phyloP scores from a whole-genome alignment of 768 basidiomycete species.

The Chalciporus sphaerocephalus region DNA sequence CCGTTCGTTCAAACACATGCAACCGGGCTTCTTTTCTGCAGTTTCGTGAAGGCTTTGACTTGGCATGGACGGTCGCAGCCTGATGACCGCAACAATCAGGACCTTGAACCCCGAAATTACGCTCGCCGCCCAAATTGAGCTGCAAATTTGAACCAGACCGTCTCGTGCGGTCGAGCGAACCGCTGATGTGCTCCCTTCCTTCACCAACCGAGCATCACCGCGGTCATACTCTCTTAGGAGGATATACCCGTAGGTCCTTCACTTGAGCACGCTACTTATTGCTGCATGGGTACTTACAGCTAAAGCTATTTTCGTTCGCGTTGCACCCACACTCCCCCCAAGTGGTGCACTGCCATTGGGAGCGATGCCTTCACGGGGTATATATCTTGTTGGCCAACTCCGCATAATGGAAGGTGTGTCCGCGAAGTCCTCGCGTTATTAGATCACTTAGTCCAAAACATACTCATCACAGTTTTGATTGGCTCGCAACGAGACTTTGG shows the following conservation, averaged over 20 bases:
- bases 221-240: constrained; percentile 16
- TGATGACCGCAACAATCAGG: constrained; percentile 27
- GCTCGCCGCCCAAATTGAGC: constrained; percentile 5
- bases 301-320: constrained; percentile 36
- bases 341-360: constrained; percentile 42
- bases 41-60: constrained; percentile 37
- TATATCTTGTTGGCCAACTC: constrained; percentile 30
- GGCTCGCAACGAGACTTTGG: constrained; percentile 46
- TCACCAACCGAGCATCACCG: constrained; percentile 6
- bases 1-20: constrained; percentile 37
- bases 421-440: constrained; percentile 39
- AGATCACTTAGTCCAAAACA: constrained; percentile 44
- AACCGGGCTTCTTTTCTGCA: constrained; percentile 35
- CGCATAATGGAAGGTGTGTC: constrained; percentile 44
- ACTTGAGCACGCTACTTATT: constrained; percentile 19
- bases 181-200: not conserved
- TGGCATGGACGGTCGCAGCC: constrained; percentile 34
- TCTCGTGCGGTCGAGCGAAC: constrained; percentile 4
- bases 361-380: constrained; percentile 51
- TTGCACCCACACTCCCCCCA: constrained; percentile 25
- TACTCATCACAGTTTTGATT: constrained; percentile 59
- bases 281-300: constrained; percentile 42
- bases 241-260: constrained; percentile 4
- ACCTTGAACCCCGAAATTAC: constrained; percentile 11
- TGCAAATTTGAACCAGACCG: constrained; percentile 6